phyloP scores from a whole-genome alignment of 441 rosid genomes.

The Euphorbia schlechtendalii region DNA sequence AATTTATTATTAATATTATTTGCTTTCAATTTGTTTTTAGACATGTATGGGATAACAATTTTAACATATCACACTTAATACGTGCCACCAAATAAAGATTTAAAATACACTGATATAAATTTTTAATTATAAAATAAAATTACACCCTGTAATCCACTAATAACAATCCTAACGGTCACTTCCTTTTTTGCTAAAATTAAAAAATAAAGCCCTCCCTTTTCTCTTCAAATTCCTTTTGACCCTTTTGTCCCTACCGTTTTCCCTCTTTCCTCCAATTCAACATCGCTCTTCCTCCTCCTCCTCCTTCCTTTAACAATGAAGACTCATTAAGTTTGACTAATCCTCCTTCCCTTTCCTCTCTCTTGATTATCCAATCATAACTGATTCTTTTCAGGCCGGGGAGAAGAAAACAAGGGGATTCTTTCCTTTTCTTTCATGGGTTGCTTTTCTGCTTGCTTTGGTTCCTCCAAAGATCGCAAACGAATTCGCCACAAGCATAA shows the following conservation, averaged over 20 bases:
- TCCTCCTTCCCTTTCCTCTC: background rate
- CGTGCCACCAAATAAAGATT: too few relatives aligned
- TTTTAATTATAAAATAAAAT: too few relatives aligned
- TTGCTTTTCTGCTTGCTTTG: constrained; percentile 77
- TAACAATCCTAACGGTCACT: constrained; percentile 22
- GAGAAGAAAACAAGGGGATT: background rate
- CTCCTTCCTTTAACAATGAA: constrained; percentile 11
- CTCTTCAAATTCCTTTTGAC: constrained; percentile 15
- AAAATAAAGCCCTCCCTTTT: background rate
- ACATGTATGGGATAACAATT: too few relatives aligned
- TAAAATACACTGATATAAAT: too few relatives aligned
- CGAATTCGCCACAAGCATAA: constrained; percentile 31
- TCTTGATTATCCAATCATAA: background rate
- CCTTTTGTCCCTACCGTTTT: constrained; percentile 22
- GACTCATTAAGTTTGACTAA: constrained; percentile 1
- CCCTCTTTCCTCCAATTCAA: constrained; percentile 4
- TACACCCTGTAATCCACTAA: background rate
- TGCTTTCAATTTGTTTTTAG: too few relatives aligned
- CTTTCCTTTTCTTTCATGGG: constrained; percentile 50
- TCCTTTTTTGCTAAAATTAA: constrained; percentile 1
- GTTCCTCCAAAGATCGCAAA: constrained; percentile 58
- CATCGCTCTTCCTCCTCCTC: background rate
- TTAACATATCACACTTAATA: too few relatives aligned
- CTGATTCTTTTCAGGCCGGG: background rate
- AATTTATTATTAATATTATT: too few relatives aligned